A percentile compares a stretch with the other conserved stretches of the same genome.
These are phyloP conservation scores for Trypanosomatidae sp. DNA, from an alignment of 208 protist species.

Conservation along the genomic window DNA sequence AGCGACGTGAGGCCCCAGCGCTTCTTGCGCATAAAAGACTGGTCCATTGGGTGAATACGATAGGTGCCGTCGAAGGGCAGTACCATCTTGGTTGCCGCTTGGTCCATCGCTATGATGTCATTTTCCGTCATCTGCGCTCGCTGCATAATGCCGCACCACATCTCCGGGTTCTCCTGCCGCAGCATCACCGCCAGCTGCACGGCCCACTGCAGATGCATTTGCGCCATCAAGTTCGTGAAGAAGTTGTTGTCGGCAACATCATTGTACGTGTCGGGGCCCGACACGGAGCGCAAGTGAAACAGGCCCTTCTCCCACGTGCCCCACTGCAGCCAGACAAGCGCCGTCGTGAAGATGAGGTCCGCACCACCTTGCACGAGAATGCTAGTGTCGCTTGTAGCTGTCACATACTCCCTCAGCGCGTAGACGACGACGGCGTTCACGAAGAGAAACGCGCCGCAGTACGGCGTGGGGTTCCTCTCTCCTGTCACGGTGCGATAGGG, in stretches of 20 bases:
- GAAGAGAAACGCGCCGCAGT: constrained; percentile 79
- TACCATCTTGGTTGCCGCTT: constrained; percentile 69
- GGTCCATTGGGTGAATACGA: constrained; percentile 84
- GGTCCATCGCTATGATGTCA: constrained; percentile 75
- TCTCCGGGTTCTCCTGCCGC: constrained; percentile 48
- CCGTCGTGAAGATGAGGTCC: constrained; percentile 80
- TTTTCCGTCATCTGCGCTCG: constrained; percentile 64
- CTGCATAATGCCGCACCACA: constrained; percentile 68
- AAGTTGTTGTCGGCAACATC: constrained; percentile 89
- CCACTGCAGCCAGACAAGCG: constrained; percentile 86
- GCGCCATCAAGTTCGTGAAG: constrained; percentile 92
- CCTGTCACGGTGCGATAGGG: constrained; percentile 84
- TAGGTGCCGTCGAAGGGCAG: constrained; percentile 78
- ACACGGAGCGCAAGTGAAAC: constrained; percentile 86
- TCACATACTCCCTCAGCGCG: constrained; percentile 78
- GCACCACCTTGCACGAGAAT: constrained; percentile 80
- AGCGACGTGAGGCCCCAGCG: constrained; percentile 74
- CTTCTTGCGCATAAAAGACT: constrained; percentile 88
- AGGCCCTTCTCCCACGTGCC: constrained; percentile 78
- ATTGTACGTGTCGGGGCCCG: constrained; percentile 86
- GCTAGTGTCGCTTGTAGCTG: constrained; percentile 75
- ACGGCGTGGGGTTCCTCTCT: constrained; percentile 64
- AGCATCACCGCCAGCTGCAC: constrained; percentile 61
- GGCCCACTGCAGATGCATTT: constrained; percentile 84
- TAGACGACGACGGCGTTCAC: constrained; percentile 87